phyloP scores from a whole-genome alignment of 1,284 basidiomycete genomes.

The Termitomyces sp. region DNA sequence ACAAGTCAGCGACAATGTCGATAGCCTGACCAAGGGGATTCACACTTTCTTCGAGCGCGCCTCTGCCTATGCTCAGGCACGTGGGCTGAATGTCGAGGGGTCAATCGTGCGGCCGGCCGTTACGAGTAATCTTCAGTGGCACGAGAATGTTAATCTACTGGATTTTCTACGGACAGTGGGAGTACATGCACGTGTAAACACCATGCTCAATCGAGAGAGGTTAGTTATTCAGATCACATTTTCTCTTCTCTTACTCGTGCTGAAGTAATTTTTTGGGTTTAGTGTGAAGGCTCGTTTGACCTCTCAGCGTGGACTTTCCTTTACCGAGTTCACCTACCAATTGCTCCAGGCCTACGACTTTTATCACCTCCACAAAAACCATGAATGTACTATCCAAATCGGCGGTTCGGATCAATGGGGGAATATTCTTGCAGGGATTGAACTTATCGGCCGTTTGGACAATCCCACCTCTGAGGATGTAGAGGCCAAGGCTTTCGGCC shows the following conservation, averaged over 20 bases:
- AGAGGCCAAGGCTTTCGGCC: conserved; percentile 58
- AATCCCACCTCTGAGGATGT: conserved; percentile 16
- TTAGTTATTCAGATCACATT: conserved; percentile 29
- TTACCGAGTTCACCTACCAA: conserved; percentile 97
- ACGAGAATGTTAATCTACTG: conserved; percentile 66
- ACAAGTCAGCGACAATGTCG: conserved; percentile 67
- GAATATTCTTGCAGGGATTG: conserved; percentile 92
- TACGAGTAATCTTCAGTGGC: conserved; percentile 87
- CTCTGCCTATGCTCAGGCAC: conserved; percentile 49
- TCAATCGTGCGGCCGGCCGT: conserved; percentile 39
- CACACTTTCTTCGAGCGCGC: conserved; percentile 71
- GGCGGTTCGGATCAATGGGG: conserved; percentile 99
- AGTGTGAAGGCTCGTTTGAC: conserved; percentile 85
- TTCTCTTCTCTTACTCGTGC: conserved; percentile 1
- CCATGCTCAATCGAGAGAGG: conserved; percentile 92
- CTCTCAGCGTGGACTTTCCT: conserved; percentile 82
- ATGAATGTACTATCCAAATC: conserved; percentile 81
- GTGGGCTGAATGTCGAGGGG: conserved; percentile 23
- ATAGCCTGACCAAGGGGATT: conserved; percentile 62
- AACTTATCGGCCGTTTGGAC: conserved; percentile 68
- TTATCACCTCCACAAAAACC: conserved; percentile 64
- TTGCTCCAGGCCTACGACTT: conserved; percentile 98
- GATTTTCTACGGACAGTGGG: conserved; percentile 86
- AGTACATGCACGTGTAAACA: conserved; percentile 76
- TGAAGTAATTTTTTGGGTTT: not conserved